These are phyloP conservation scores for Solanum hybrid DNA, from an alignment of 305 asterid genomes.

Conservation along the genomic window DNA sequence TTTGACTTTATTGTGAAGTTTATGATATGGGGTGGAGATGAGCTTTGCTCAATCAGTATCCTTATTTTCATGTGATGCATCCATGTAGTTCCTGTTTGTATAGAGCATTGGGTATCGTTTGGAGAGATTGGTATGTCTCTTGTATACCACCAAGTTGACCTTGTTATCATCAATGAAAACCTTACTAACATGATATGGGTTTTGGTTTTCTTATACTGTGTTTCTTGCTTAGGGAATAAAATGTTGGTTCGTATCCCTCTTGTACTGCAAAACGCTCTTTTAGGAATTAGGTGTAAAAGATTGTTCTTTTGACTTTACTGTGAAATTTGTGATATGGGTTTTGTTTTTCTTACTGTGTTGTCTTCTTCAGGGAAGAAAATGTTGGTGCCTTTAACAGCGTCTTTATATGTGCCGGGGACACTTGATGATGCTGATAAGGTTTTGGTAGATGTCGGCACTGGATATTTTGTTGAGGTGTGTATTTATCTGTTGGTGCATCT, in stretches of 20 bases:
- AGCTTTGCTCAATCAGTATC: neutral
- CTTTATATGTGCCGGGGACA: conserved; percentile 84
- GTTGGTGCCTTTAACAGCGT: conserved; percentile 94
- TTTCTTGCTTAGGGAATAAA: neutral
- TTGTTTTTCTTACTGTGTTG: neutral
- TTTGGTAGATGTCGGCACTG: conserved; percentile 93
- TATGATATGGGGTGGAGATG: neutral
- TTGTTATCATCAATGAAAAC: neutral
- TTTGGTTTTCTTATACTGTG: neutral
- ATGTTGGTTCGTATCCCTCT: neutral
- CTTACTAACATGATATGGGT: neutral
- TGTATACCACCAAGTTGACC: neutral
- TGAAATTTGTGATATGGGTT: neutral
- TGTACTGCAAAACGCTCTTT: neutral
- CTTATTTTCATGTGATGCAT: neutral
- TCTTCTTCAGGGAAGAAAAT: conserved; percentile 55
- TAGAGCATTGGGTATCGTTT: neutral
- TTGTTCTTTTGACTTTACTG: neutral
- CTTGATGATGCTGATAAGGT: conserved; percentile 90
- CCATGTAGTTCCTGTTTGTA: neutral
- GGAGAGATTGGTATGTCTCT: neutral
- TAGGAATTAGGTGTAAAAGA: neutral
- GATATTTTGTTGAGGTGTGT: conserved; percentile 82
- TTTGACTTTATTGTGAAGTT: neutral
- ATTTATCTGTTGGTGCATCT: neutral